Percentiles rank a stretch among this genome's conserved stretches.
Conservation (phyloP, 179 eudicot genomes). For the Monotropa hypopitys region DNA sequence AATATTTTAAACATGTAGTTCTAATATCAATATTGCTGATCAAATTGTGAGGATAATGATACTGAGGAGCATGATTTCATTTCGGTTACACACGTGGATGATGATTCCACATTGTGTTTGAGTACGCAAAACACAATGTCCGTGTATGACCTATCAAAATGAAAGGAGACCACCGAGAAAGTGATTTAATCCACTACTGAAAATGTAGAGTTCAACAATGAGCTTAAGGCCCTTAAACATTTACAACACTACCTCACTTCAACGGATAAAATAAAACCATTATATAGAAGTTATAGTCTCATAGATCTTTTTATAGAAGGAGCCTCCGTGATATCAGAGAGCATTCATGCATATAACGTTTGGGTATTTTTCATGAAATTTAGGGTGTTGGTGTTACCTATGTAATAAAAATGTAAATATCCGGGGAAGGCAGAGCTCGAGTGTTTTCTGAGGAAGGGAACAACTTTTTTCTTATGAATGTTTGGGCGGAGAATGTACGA, state of each 20-base stretch:
- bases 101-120: no score
- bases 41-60: not conserved
- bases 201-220: not conserved
- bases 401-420: no score
- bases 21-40: no score
- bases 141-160: not conserved
- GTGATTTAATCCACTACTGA: not conserved
- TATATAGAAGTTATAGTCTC: not conserved
- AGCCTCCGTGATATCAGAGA: not conserved
- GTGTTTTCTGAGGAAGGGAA: not conserved
- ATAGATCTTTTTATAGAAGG: not conserved
- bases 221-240: not conserved
- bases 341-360: not conserved
- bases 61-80: not conserved
- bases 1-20: no score
- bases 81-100: no score
- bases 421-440: not conserved
- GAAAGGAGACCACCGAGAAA: not conserved
- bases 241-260: not conserved
- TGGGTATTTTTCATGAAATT: no score
- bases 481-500: not conserved
- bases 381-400: no score
- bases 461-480: not conserved
- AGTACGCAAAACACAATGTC: not conserved
- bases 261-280: not conserved